Evolutionary conservation across 345 rosid genomes (phyloP), one percentile per base, ranked within the genome.

Genomic region (Dimocarpus longan): DNA sequence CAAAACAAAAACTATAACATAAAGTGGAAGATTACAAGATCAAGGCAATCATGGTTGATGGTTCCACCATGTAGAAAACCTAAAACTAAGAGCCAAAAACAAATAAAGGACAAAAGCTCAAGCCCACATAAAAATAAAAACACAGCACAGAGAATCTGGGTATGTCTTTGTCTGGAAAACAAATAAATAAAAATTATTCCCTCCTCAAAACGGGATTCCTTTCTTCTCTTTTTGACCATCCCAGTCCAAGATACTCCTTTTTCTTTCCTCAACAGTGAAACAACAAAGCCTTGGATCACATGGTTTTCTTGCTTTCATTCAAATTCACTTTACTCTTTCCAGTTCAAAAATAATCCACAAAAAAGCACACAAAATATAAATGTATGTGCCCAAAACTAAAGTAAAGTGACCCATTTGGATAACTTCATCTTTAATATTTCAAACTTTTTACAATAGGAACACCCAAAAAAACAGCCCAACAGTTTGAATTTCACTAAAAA

Each of bases 221-320:
- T 77, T 65, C 81, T 39, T 57, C 79, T 26, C 82, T 79, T 87
- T 86, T 85, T 85, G 84, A 87, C 90, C 86, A 78, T 68, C 11
- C 37, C 77, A 74, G 80, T 85, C 84, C 84, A 84, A 84, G 76
- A 73, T 64, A 81, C 82, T 67, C 80, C 74, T 50, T 79, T 60
- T 79, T 40, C 46, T 73, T 80, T 65, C 80, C 76, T 57, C 39
- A 64, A 68, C 71, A 75, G 78, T 64, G 73, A 77, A 73, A 66
- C 11, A 71, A 42, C 62, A 52, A 56, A 37, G 39, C 75, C 72
- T 76, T 66, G 63, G 26, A 66, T 84, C 84, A 84, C 87, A 79
- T 84, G 78, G 19, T 62, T 66, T 24, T 71, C 76, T 70, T 37
- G 19, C 66, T 26, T 83, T 77, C 68, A 24, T 79, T 56, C 76